Conservation (phyloP, 306 rosid genomes). For the Erythrophleum fordii region DNA sequence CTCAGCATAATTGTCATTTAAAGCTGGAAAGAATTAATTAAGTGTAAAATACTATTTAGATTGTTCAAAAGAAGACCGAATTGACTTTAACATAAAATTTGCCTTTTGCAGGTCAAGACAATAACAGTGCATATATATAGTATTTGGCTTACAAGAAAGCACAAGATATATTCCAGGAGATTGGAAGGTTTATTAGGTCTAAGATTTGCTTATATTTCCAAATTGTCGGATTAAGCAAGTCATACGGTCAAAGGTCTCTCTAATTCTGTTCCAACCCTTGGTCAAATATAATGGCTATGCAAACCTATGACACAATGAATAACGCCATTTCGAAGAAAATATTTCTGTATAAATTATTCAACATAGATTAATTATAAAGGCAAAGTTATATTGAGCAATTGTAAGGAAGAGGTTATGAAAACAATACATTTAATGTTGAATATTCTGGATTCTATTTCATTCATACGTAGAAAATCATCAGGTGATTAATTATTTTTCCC, state of each 20-base stretch:
- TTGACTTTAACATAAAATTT: no score
- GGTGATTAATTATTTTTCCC: slow-evolving; percentile 25
- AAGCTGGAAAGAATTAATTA: neutral
- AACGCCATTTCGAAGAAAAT: slow-evolving; percentile 31
- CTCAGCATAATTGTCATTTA: neutral
- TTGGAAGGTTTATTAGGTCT: neutral
- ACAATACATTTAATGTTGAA: slow-evolving; percentile 7
- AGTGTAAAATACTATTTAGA: no score
- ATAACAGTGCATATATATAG: no score
- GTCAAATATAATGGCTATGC: slow-evolving; percentile 39
- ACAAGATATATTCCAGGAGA: neutral
- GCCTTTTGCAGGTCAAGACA: no score
- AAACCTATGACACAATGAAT: slow-evolving; percentile 29
- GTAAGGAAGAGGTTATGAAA: slow-evolving; percentile 12
- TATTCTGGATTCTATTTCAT: slow-evolving; percentile 31
- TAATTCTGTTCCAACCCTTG: neutral
- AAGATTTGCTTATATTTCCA: slow-evolving; percentile 24
- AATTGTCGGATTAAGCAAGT: slow-evolving; percentile 14
- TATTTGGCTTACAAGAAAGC: neutral
- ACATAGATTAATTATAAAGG: slow-evolving; percentile 16
- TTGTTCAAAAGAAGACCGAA: no score
- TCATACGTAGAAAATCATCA: slow-evolving; percentile 3
- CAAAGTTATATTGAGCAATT: slow-evolving; percentile 30
- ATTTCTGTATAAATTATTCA: neutral
- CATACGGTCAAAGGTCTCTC: neutral